Conservation (phyloP, 495 filamentous ascomycete genomes). For the Bathelium albidoporum region DNA sequence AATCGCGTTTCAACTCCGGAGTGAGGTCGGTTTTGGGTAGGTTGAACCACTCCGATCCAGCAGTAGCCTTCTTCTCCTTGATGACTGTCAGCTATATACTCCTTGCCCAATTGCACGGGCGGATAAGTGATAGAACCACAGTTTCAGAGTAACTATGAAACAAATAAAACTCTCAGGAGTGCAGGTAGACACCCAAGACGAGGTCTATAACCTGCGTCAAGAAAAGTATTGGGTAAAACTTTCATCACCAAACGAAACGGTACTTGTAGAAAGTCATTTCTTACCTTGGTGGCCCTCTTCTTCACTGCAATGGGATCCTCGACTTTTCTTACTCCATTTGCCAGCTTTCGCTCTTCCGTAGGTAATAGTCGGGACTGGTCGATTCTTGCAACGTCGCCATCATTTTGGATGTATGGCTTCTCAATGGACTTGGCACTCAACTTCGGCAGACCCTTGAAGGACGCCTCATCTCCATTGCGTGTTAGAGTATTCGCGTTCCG, state of each 20-base stretch:
- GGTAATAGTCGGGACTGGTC: slow-evolving; percentile 40
- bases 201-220: slow-evolving; percentile 56
- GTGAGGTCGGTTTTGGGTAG: slow-evolving; percentile 75
- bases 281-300: slow-evolving; percentile 16
- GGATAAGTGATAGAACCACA: slow-evolving; percentile 16
- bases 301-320: slow-evolving; percentile 36
- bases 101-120: slow-evolving; percentile 4
- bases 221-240: slow-evolving; percentile 48
- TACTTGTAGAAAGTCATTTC: slow-evolving; percentile 4
- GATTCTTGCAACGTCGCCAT: slow-evolving; percentile 36
- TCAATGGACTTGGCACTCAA: slow-evolving; percentile 30
- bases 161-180: slow-evolving; percentile 58
- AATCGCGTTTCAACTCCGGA: slow-evolving; percentile 71
- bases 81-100: slow-evolving; percentile 24
- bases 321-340: slow-evolving; percentile 36
- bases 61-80: slow-evolving; percentile 47
- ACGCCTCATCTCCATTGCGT: neutral
- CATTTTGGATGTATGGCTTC: slow-evolving; percentile 40
- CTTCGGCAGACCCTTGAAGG: slow-evolving; percentile 30
- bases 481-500: slow-evolving; percentile 7
- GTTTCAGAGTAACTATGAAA: slow-evolving; percentile 99
- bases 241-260: slow-evolving; percentile 53
- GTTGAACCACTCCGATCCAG: slow-evolving; percentile 67
- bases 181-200: slow-evolving; percentile 69
- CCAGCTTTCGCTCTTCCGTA: slow-evolving; percentile 32